Evolutionary conservation across 2,329 filamentous ascomycete species (phyloP).

Genomic region (Akanthomyces muscarius): DNA sequence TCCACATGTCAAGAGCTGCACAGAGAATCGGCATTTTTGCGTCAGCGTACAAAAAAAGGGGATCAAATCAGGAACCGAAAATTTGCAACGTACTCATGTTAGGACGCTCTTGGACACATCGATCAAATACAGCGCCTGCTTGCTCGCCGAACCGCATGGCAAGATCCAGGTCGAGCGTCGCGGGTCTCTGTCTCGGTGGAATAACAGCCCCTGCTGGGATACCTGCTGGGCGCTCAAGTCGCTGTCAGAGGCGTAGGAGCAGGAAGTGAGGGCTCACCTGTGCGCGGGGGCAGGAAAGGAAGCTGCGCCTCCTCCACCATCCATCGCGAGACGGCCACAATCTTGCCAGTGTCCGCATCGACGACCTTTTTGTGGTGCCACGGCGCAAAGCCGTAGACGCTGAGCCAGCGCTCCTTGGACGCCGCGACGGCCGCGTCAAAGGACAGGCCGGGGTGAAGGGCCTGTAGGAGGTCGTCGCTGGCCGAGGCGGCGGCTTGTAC

Average conservation of each 20-base stretch:
- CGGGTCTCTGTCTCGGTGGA: too few species aligned
- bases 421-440: background rate
- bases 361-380: slow-evolving; percentile 10
- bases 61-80: too few species aligned
- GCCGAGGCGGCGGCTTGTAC: background rate
- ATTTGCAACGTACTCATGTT: too few species aligned
- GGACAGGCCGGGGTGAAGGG: background rate
- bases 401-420: slow-evolving; percentile 12
- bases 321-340: slow-evolving; percentile 6
- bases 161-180: too few species aligned
- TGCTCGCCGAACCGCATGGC: too few species aligned
- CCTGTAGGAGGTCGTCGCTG: background rate
- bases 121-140: too few species aligned
- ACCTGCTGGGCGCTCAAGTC: too few species aligned
- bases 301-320: background rate
- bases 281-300: too few species aligned
- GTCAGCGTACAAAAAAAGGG: background rate
- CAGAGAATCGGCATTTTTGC: background rate
- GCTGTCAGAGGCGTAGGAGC: too few species aligned
- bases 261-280: too few species aligned
- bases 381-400: slow-evolving; percentile 11
- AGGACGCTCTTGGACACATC: too few species aligned
- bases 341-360: slow-evolving; percentile 7
- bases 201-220: too few species aligned
- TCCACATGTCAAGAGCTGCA: background rate